Percentiles rank a stretch among this genome's conserved stretches.
phyloP scores from a whole-genome alignment of 2,329 filamentous ascomycete genomes.

The Arthrobotrys musiformis region DNA sequence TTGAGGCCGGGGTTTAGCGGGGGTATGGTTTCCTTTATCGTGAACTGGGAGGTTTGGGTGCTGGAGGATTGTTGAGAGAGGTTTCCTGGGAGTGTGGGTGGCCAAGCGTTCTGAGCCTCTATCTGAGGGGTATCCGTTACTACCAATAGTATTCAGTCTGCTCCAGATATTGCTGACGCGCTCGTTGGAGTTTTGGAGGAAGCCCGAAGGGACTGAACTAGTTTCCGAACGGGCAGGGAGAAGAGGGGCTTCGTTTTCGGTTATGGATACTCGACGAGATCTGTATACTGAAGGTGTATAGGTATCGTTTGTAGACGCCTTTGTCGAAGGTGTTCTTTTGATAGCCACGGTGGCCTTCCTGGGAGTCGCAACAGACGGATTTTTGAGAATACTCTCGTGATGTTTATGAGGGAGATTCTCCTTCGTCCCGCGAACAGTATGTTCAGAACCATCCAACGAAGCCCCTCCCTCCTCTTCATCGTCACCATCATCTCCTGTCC shows the following conservation, averaged over 20 bases:
- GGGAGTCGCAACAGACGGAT: conserved; percentile 2
- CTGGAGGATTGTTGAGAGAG: conserved; percentile 30
- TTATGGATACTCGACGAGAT: conserved; percentile 18
- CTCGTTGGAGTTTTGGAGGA: conserved; percentile 42
- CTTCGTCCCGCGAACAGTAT: conserved; percentile 31
- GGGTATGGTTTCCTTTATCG: background rate
- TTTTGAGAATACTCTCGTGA: conserved; percentile 7
- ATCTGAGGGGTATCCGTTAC: conserved; percentile 8
- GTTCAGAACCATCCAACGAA: conserved; percentile 43
- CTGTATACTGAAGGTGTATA: conserved; percentile 28
- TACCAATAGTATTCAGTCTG: conserved; percentile 28
- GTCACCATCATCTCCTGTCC: background rate
- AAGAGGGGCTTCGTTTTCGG: conserved; percentile 6
- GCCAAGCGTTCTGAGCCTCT: conserved; percentile 22
- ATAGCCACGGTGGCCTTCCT: conserved; percentile 3
- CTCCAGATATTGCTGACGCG: conserved; percentile 53
- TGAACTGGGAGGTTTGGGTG: conserved; percentile 11
- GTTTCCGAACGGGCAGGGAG: conserved; percentile 38
- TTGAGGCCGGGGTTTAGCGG: background rate
- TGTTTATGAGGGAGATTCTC: background rate
- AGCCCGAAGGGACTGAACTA: conserved; percentile 43
- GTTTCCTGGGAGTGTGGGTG: conserved; percentile 25
- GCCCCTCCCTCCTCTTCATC: conserved; percentile 5
- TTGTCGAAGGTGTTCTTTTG: conserved; percentile 32
- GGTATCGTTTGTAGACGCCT: conserved; percentile 10